Evolutionary conservation across 2,329 filamentous ascomycete species (phyloP).

Genomic region (Bimuria novae-zelandiae): DNA sequence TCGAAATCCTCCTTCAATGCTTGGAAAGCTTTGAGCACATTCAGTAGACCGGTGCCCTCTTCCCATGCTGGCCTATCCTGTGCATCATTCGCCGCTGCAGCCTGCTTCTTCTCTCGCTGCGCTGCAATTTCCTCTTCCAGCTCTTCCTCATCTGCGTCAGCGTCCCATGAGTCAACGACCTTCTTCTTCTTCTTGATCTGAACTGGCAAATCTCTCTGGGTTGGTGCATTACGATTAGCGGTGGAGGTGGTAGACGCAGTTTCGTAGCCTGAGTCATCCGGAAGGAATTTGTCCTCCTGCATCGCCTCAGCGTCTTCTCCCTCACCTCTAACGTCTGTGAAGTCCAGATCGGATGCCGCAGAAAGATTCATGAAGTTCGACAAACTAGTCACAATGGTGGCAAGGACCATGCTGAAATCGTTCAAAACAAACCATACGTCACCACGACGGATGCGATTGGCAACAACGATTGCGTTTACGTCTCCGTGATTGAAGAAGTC

Average conservation of each 20-base stretch:
- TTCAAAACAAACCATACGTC: conserved; percentile 77
- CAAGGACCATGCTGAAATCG: conserved; percentile 66
- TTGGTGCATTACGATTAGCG: conserved; percentile 27
- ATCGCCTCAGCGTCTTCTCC: conserved; percentile 57
- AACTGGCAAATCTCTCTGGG: conserved; percentile 36
- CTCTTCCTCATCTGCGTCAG: conserved; percentile 45
- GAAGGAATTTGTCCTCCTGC: conserved; percentile 46
- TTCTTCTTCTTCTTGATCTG: conserved; percentile 48
- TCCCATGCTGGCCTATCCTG: conserved; percentile 44
- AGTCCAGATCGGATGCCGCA: conserved; percentile 52
- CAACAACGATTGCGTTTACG: conserved; percentile 61
- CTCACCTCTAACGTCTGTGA: conserved; percentile 57
- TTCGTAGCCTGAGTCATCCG: conserved; percentile 33
- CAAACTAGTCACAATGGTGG: conserved; percentile 72
- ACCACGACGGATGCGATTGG: conserved; percentile 68
- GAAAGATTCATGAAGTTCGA: conserved; percentile 60
- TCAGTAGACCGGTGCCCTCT: conserved; percentile 55
- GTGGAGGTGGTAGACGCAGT: conserved; percentile 30
- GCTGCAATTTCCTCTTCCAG: conserved; percentile 34
- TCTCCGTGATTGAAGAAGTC: conserved; percentile 80
- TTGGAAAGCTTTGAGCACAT: conserved; percentile 64
- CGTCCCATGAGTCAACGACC: conserved; percentile 49
- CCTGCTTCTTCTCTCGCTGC: conserved; percentile 33
- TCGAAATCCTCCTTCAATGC: conserved; percentile 64
- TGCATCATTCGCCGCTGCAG: conserved; percentile 23